Evolutionary conservation across 495 filamentous ascomycete species (phyloP).

Genomic region (Hypoxylon fragiforme): DNA sequence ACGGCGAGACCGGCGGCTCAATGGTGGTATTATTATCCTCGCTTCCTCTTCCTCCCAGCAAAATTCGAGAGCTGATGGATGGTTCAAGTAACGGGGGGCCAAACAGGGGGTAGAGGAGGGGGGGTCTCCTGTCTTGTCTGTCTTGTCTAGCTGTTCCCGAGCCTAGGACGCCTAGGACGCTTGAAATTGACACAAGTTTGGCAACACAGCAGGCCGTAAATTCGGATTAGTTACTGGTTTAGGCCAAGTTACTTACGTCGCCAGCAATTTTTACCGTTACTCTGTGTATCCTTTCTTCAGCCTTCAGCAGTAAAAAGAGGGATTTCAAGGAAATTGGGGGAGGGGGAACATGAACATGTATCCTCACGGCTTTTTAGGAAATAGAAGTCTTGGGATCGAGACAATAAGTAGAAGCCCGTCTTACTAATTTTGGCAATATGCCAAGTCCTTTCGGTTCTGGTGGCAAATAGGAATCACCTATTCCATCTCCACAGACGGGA

Average conservation of each 20-base stretch:
- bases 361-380: slow-evolving; percentile 13
- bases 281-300: slow-evolving; percentile 27
- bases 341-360: too few relatives aligned
- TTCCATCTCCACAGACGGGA: slow-evolving; percentile 34
- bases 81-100: slow-evolving; percentile 30
- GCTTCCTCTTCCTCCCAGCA: slow-evolving; percentile 18
- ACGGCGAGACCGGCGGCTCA: slow-evolving; percentile 33
- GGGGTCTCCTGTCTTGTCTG: too few relatives aligned
- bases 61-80: slow-evolving; percentile 28
- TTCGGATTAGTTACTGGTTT: slow-evolving; percentile 10
- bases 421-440: slow-evolving; percentile 36
- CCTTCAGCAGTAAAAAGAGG: slow-evolving; percentile 15
- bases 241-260: slow-evolving; percentile 19
- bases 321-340: slow-evolving; percentile 15
- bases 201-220: slow-evolving; percentile 23
- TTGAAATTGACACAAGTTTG: slow-evolving; percentile 26
- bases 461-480: slow-evolving; percentile 24
- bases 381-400: neutral
- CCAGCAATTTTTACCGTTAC: slow-evolving; percentile 6
- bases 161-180: slow-evolving; percentile 19
- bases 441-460: slow-evolving; percentile 25
- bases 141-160: slow-evolving; percentile 29
- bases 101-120: slow-evolving; percentile 10
- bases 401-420: slow-evolving; percentile 25
- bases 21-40: slow-evolving; percentile 28